Conservation (phyloP, 1,284 basidiomycete genomes). For the Ustilago esculenta region DNA sequence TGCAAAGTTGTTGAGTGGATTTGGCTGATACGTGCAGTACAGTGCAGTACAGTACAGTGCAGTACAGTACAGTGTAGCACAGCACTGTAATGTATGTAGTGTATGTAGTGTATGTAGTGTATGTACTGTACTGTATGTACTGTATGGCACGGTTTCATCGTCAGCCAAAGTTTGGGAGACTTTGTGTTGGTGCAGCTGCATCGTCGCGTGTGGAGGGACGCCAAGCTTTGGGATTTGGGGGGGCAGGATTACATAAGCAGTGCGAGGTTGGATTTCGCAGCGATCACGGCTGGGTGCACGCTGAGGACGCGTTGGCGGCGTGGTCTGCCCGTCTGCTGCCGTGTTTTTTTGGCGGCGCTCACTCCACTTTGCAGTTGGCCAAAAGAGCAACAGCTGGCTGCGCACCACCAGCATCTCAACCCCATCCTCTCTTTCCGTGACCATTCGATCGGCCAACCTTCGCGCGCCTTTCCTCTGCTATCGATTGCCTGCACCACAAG, state of each 20-base stretch:
- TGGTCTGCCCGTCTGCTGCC: conserved; percentile 20
- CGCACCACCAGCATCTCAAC: conserved; percentile 3
- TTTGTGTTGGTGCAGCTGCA: too few species aligned
- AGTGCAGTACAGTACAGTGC: too few species aligned
- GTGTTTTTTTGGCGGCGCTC: neutral
- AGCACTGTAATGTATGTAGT: too few species aligned
- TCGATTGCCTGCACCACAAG: too few species aligned
- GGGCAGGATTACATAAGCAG: conserved; percentile 1
- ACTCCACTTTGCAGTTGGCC: conserved; percentile 22
- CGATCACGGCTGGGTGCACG: conserved; percentile 4
- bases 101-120: too few species aligned
- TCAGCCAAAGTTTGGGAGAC: too few species aligned
- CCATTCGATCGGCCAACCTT: neutral
- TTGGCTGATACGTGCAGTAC: too few species aligned
- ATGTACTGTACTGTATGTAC: too few species aligned
- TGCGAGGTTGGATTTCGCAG: neutral
- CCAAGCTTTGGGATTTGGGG: too few species aligned
- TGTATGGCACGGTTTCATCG: too few species aligned
- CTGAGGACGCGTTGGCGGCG: conserved; percentile 11
- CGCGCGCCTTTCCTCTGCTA: neutral
- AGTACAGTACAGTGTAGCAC: too few species aligned
- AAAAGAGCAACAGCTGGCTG: conserved; percentile 12
- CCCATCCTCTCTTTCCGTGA: neutral
- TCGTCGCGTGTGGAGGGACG: conserved; percentile 16
- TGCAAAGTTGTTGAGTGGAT: conserved; percentile 1